Conservation (phyloP, 306 rosid genomes). For the Cicer judaicum region DNA sequence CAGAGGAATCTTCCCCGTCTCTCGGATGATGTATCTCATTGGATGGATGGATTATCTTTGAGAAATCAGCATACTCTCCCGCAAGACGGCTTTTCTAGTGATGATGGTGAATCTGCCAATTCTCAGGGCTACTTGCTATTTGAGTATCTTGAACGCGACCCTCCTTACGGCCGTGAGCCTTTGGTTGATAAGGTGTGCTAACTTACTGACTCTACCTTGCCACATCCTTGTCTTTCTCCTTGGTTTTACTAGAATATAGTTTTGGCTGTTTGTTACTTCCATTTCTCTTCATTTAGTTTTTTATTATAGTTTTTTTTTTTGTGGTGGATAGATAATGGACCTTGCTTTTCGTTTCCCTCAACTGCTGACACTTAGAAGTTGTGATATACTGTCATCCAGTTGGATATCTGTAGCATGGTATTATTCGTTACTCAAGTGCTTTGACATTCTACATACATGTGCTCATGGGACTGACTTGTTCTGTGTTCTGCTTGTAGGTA, state of each 20-base stretch:
- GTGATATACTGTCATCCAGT: conserved; percentile 74
- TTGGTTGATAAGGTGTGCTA: conserved; percentile 81
- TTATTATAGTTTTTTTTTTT: conserved; percentile 33
- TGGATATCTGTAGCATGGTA: conserved; percentile 99
- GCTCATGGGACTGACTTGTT: conserved; percentile 35
- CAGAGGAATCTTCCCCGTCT: conserved; percentile 55
- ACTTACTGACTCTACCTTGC: not conserved
- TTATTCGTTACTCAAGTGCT: conserved; percentile 36
- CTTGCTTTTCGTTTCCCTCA: conserved; percentile 73
- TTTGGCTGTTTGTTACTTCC: not conserved
- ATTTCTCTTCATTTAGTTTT: conserved; percentile 12
- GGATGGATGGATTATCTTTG: conserved; percentile 65
- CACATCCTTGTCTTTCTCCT: conserved; percentile 1
- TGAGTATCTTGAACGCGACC: conserved; percentile 78
- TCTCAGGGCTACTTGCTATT: conserved; percentile 70
- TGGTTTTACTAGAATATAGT: not conserved
- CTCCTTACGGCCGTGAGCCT: conserved; percentile 88
- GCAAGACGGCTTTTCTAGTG: conserved; percentile 82
- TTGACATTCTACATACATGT: conserved; percentile 12
- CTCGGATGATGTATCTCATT: conserved; percentile 50
- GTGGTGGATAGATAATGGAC: conserved; percentile 65
- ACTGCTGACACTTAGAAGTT: conserved; percentile 73
- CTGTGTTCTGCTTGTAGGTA: conserved; percentile 63
- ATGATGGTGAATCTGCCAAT: conserved; percentile 74
- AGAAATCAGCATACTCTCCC: conserved; percentile 58